A percentile compares a stretch with the other conserved stretches of the same genome.
Evolutionary conservation across 2,329 filamentous ascomycete species (phyloP).

Genomic region (Aspergillaceae sp.): DNA sequence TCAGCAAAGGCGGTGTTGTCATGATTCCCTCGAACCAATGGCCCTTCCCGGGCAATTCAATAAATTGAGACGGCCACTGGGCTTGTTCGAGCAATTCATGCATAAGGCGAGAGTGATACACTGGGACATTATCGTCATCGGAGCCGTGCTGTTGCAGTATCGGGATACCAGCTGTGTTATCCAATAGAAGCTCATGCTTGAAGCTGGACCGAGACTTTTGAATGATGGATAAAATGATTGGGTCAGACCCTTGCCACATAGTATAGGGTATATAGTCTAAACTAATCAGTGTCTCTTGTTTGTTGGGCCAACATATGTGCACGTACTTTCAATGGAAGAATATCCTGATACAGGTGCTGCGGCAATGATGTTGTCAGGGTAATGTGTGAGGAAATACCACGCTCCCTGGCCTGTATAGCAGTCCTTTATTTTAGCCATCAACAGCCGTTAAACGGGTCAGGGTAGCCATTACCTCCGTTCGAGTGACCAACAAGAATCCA

Average conservation of each 20-base stretch:
- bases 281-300: background rate
- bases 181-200: constrained; percentile 47
- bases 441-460: background rate
- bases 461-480: constrained; percentile 41
- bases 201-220: constrained; percentile 44
- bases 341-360: constrained; percentile 52
- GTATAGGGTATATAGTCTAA: constrained; percentile 49
- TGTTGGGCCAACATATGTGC: background rate
- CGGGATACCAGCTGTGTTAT: constrained; percentile 45
- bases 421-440: background rate
- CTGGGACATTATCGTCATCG: constrained; percentile 50
- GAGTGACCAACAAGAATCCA: constrained; percentile 52
- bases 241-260: constrained; percentile 48
- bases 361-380: constrained; percentile 48
- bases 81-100: constrained; percentile 40
- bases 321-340: constrained; percentile 44
- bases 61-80: constrained; percentile 37
- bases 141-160: constrained; percentile 50
- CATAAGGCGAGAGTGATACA: constrained; percentile 49
- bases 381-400: constrained; percentile 50
- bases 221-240: constrained; percentile 40
- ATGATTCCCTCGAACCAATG: constrained; percentile 51
- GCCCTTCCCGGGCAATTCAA: constrained; percentile 41
- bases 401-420: constrained; percentile 42
- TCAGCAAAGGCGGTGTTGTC: constrained; percentile 41